Percentiles rank a stretch among this genome's conserved stretches.
Evolutionary conservation across 164 flowering plant species (phyloP).

Genomic region (Nelumbo lutea): DNA sequence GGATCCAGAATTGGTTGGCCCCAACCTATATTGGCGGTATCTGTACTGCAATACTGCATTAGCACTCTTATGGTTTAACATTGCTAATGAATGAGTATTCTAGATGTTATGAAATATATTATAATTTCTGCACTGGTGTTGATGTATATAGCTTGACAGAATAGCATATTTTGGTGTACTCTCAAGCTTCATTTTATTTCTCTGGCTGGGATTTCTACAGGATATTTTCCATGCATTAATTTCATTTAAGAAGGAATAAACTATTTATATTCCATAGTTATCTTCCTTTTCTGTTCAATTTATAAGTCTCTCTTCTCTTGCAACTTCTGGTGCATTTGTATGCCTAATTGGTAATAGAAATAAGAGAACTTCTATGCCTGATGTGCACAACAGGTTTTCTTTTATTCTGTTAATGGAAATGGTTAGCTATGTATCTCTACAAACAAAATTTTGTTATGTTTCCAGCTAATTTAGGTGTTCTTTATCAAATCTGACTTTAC

Average conservation of each 20-base stretch:
- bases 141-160: neutral
- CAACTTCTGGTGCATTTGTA: neutral
- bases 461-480: neutral
- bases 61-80: too few species aligned
- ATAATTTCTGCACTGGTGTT: neutral
- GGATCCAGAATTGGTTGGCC: too few species aligned
- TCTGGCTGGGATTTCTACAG: neutral
- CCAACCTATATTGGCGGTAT: too few species aligned
- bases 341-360: too few species aligned
- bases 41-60: too few species aligned
- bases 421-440: too few species aligned
- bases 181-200: neutral
- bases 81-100: too few species aligned
- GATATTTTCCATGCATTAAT: neutral
- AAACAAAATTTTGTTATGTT: neutral
- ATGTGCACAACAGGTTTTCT: too few species aligned
- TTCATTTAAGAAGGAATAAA: neutral
- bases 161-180: neutral
- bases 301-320: too few species aligned
- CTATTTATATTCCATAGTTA: neutral
- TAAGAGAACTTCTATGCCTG: too few species aligned
- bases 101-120: neutral
- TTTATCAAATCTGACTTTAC: conserved; percentile 4
- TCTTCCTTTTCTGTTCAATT: neutral
- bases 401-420: too few species aligned